These are phyloP conservation scores for Arctium lappa DNA, from an alignment of 129 eudicot genomes.

Conservation along the genomic window DNA sequence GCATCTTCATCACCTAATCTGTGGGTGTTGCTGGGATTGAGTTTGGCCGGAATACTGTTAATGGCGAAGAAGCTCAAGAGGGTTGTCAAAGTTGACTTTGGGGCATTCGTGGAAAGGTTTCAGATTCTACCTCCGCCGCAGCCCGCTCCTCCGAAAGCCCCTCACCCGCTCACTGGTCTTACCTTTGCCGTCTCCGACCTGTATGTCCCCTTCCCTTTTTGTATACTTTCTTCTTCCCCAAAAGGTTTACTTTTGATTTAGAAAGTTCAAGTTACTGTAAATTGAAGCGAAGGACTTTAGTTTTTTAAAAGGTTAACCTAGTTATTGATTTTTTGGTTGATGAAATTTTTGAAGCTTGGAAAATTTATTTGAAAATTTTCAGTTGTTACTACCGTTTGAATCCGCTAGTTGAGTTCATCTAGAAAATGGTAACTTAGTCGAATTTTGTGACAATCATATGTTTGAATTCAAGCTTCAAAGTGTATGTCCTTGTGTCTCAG, in stretches of 20 bases:
- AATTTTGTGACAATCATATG: neutral
- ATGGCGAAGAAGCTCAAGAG: slow-evolving; percentile 75
- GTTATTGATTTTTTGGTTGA: neutral
- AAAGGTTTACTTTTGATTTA: neutral
- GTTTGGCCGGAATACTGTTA: slow-evolving; percentile 75
- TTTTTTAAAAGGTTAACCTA: neutral
- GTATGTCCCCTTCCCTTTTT: slow-evolving; percentile 27
- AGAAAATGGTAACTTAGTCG: neutral
- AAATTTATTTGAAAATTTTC: no score
- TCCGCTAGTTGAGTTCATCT: neutral
- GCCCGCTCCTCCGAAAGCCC: slow-evolving; percentile 97
- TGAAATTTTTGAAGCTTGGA: neutral
- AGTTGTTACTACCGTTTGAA: neutral
- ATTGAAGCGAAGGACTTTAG: neutral
- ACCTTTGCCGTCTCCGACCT: slow-evolving; percentile 86
- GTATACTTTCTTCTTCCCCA: neutral
- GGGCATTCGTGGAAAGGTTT: slow-evolving; percentile 64
- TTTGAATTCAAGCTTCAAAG: neutral
- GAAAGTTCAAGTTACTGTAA: neutral
- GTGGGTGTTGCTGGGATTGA: slow-evolving; percentile 87
- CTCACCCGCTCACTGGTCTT: slow-evolving; percentile 81
- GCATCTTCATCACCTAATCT: slow-evolving; percentile 57
- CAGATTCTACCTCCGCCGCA: slow-evolving; percentile 93
- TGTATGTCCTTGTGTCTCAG: neutral
- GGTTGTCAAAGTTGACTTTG: slow-evolving; percentile 61